Evolutionary conservation across 192 early-diverging fungal species (phyloP), one percentile per base, ranked within the genome.

Genomic region (Coemansia sp.): DNA sequence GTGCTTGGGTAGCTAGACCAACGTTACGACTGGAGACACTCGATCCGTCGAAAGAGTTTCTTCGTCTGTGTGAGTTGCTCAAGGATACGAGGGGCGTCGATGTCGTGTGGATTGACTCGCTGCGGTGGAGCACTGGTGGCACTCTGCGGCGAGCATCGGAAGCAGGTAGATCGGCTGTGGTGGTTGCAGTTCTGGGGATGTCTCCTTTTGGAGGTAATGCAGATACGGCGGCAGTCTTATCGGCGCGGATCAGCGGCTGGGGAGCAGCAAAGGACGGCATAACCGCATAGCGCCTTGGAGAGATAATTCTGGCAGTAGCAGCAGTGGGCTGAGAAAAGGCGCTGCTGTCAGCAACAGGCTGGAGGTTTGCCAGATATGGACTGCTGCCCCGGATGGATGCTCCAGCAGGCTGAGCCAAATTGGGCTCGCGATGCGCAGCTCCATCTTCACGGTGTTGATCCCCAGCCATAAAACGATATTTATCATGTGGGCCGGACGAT

Each of bases 31-130:
- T 34, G 14, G 72, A 62, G 6, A 67, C 49, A 49, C 62, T 69
- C 26, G 73, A 69, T 23, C 60, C 74, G 32, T 76, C 74, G 19
- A 62, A 32, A 14, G 74, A 76, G 53, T 70, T 76, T 5, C 74
- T 63, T 10, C 73, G 66, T 12, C 58, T 62, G 18, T 52, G 25
- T 28, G 54, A 24, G 18, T 27, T 54, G 25, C 28, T 30, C 24
- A 14, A 21, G 4, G 28, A 60, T 56, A 30, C 47, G 22, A 54
- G 59, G 25, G 16, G 44, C 16, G 41, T 38, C 0, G 23, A 19
- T 1, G 54, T 14, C 1, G 65, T 49, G 21, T 64, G 73, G 49
- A 57, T 54, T 8, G 73, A 74, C 14, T 51, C 62, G 62, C 66
- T 74, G 18, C 73, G 66, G 19, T 65, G 54, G 16, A 68, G 49